phyloP scores from a whole-genome alignment of 495 filamentous ascomycete genomes.

The Hyaloscypha bicolor region DNA sequence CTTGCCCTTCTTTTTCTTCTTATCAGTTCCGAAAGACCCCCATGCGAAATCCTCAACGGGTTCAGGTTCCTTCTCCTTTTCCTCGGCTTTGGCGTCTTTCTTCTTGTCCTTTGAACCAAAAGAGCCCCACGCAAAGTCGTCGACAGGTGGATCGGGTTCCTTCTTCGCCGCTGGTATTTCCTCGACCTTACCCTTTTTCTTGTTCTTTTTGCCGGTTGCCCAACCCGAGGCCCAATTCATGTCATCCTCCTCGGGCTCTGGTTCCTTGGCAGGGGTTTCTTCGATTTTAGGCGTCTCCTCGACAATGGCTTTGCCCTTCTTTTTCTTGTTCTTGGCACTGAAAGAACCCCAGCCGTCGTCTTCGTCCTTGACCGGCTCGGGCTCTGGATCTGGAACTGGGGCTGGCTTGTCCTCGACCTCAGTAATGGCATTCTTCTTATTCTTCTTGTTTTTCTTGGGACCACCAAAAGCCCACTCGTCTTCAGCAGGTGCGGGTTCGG shows the following conservation, averaged over 20 bases:
- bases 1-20: constrained; percentile 33
- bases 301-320: constrained; percentile 33
- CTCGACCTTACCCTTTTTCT: constrained; percentile 35
- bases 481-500: constrained; percentile 22
- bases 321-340: constrained; percentile 27
- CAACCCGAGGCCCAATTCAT: not conserved
- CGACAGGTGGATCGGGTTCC: constrained; percentile 21
- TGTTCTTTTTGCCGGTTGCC: not conserved
- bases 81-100: constrained; percentile 30
- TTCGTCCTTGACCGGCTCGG: not conserved
- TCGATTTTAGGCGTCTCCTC: constrained; percentile 20
- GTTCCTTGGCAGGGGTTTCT: constrained; percentile 29
- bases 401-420: constrained; percentile 9
- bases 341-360: constrained; percentile 1
- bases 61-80: constrained; percentile 17
- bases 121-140: constrained; percentile 33
- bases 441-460: constrained; percentile 42
- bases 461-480: constrained; percentile 20
- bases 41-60: constrained; percentile 24
- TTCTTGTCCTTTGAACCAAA: constrained; percentile 41
- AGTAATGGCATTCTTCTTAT: constrained; percentile 35
- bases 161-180: constrained; percentile 28
- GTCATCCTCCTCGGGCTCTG: constrained; percentile 11
- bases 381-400: not conserved
- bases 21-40: constrained; percentile 28